Percentiles rank a stretch among this genome's conserved stretches.
Evolutionary conservation across 768 basidiomycete genomes (phyloP).

Genomic region (Tephrocybe sp.): DNA sequence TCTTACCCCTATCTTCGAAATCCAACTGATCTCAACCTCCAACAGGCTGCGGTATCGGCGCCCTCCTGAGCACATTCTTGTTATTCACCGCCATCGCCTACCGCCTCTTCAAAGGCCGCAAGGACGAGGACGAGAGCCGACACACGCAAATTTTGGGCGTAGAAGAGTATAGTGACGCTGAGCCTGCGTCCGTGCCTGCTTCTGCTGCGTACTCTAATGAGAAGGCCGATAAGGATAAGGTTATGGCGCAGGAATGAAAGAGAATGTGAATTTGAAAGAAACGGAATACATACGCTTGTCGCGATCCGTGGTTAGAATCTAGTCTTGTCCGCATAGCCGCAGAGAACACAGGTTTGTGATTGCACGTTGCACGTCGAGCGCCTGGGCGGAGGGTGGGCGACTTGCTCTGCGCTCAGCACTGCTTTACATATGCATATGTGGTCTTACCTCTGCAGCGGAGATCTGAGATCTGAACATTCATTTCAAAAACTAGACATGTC

Average conservation of each 20-base stretch:
- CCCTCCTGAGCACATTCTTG: slow-evolving; percentile 79
- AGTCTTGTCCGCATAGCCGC: no score
- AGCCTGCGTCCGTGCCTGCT: slow-evolving; percentile 30
- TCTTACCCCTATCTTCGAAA: background rate
- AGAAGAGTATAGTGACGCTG: slow-evolving; percentile 47
- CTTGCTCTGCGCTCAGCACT: no score
- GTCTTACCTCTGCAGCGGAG: no score
- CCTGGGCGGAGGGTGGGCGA: no score
- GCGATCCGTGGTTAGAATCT: no score
- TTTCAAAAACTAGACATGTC: no score
- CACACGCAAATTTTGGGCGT: slow-evolving; percentile 37
- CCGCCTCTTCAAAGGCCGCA: slow-evolving; percentile 52
- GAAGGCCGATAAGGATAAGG: slow-evolving; percentile 33
- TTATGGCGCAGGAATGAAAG: slow-evolving; percentile 15
- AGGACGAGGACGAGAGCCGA: slow-evolving; percentile 40
- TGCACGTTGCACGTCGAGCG: no score
- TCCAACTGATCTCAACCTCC: background rate
- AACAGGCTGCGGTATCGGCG: slow-evolving; percentile 81
- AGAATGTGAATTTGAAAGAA: no score
- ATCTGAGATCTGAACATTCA: no score
- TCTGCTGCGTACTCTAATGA: slow-evolving; percentile 50
- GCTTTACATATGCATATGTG: no score
- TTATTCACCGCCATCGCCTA: slow-evolving; percentile 63
- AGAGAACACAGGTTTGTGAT: no score
- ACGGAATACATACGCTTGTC: no score